These are phyloP conservation scores for Calonectria pteridis DNA, from an alignment of 2,329 filamentous ascomycete species.

Conservation along the genomic window DNA sequence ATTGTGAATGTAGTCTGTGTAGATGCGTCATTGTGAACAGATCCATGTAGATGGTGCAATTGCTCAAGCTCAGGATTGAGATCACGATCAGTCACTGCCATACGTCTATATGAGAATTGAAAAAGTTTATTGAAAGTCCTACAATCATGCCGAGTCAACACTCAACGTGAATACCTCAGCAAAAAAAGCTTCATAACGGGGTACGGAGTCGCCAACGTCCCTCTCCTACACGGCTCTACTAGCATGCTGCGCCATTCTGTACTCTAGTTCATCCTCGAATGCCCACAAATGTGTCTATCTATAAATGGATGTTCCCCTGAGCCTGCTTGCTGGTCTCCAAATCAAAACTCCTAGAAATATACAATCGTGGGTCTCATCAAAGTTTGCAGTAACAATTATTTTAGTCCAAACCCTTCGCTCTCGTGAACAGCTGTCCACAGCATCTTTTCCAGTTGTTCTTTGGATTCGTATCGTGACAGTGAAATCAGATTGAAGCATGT, in stretches of 20 bases:
- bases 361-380: constrained; percentile 37
- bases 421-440: constrained; percentile 90
- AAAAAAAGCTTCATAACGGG: neutral
- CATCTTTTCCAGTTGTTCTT: constrained; percentile 75
- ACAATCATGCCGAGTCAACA: neutral
- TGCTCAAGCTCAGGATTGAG: neutral
- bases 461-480: constrained; percentile 78
- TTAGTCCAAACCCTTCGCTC: constrained; percentile 93
- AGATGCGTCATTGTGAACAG: neutral
- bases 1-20: neutral
- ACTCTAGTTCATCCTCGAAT: neutral
- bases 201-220: neutral
- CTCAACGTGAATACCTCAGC: neutral
- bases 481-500: constrained; percentile 93
- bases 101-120: neutral
- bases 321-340: constrained; percentile 7
- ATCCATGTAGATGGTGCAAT: neutral
- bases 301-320: constrained; percentile 4
- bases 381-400: constrained; percentile 59
- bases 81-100: neutral
- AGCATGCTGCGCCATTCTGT: neutral
- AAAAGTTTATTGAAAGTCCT: neutral
- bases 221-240: neutral
- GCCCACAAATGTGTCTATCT: constrained; percentile 28
- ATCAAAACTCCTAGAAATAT: constrained; percentile 35